Evolutionary conservation across 345 rosid genomes (phyloP), one percentile per base, ranked within the genome.

Genomic region (Murraya koenigii): DNA sequence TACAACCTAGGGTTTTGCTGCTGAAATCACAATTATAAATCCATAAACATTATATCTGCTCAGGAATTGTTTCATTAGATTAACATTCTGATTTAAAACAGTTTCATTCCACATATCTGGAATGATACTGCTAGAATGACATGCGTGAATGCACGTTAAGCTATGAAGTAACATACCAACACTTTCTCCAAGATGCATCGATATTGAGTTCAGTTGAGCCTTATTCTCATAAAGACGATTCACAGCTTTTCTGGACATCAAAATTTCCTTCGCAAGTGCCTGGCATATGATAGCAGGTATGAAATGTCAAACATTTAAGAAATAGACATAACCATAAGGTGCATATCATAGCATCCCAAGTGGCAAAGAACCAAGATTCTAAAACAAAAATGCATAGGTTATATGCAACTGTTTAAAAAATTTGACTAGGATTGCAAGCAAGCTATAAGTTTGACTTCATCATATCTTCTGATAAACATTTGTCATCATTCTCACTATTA

Each of bases 171-270:
- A 6, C 64, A 36, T 85, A 85, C 85, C 85, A 36, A 85, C 83
- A 62, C 85, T 85, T 69, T 85, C 87, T 67, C 83, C 85, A 14
- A 85, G 82, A 71, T 85, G 85, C 87, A 85, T 80, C 35, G 87
- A 85, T 82, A 82, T 85, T 47, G 87, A 84, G 69, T 82, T 80
- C 71, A 85, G 73, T 33, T 85, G 85, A 20, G 87, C 83, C 77
- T 82, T 85, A 75, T 85, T 85, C 75, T 85, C 85, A 66, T 77
- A 75, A 75, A 82, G 80, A 49, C 82, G 85, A 72, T 85, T 80
- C 66, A 82, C 85, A 6, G 87, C 74, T 82, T 85, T 85, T 75
- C 87, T 85, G 7, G 85, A 80, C 78, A 54, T 82, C 71, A 85
- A 80, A 74, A 82, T 35, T 58, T 84, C 87, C 66, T 74, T 84